Evolutionary conservation across 1,284 basidiomycete species (phyloP), one percentile per base, ranked within the genome.

Genomic region (Rhodotorula sp.): DNA sequence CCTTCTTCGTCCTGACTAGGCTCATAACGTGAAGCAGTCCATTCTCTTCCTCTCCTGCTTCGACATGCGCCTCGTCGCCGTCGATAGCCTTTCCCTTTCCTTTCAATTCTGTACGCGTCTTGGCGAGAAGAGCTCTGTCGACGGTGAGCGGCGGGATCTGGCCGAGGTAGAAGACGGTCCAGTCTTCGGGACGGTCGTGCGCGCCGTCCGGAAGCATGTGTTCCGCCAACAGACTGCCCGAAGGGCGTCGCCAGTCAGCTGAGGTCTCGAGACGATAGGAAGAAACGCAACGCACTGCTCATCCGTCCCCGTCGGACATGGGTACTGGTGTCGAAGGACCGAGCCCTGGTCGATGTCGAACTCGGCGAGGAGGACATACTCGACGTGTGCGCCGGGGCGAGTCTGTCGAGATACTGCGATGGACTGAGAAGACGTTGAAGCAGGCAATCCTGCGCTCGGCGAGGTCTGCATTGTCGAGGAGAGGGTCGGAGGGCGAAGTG

Each of bases 151-250:
- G 90, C 0, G 88, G 84, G 0, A 90, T 92, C 81, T 96, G 94
- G 78, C 96, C 96, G 60, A 98, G 86, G 80, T 96, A 97, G 84
- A 99, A 98, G 65, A 97, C 88, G 7, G 95, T 99, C 95, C 94
- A 99, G 80, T 99, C 95, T 80, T 96, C 92, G 24, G 89, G 83
- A 72, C 95, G 89, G 60, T 90, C 87, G 80, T 99, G 96, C 20
- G 94, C 94, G 20, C 96, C 96, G 80, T 99, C 95, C 1, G 95
- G 95, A 24, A 99, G 85, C 95, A 99, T 99, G 72, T 96, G 86
- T 82, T 97, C 95, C 2, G 95, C 96, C 6, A 99, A 85, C 32
- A 93, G 86, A 73, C 94, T 96, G 76, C 11, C 30, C 0, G 39
- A 32, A n/a, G 24, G 7, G 17, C 1, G 7, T 19, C 10, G 13